Evolutionary conservation across 495 filamentous ascomycete species (phyloP).

Genomic region (Chaetomidium leptoderma): DNA sequence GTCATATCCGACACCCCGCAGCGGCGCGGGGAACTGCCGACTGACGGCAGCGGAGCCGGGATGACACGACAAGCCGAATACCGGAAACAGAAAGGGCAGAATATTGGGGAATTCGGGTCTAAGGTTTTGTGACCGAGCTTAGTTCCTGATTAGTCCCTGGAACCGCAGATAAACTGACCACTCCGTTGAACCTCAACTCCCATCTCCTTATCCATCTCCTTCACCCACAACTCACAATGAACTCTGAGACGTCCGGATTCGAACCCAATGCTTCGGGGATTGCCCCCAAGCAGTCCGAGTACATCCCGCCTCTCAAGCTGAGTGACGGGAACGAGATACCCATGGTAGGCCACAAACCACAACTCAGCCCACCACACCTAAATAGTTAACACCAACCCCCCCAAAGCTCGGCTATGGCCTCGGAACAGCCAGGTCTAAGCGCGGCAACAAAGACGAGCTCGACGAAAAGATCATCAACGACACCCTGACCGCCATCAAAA

Average conservation of each 20-base stretch:
- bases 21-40: no score
- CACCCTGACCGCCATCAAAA: slow-evolving; percentile 62
- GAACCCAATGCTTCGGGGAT: slow-evolving; percentile 26
- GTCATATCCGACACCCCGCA: no score
- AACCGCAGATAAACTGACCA: no score
- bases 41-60: no score
- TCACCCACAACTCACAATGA: slow-evolving; percentile 32
- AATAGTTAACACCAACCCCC: background rate
- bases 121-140: no score
- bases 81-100: no score
- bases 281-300: slow-evolving; percentile 33
- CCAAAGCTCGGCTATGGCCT: slow-evolving; percentile 70
- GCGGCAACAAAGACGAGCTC: slow-evolving; percentile 33
- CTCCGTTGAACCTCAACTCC: background rate
- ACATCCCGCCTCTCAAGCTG: slow-evolving; percentile 52
- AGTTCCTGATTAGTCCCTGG: no score
- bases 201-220: no score
- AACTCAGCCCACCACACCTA: background rate
- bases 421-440: slow-evolving; percentile 44
- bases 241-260: slow-evolving; percentile 32
- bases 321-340: slow-evolving; percentile 72
- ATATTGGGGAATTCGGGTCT: no score
- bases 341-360: slow-evolving; percentile 47
- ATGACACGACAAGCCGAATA: no score
- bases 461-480: slow-evolving; percentile 54